Evolutionary conservation across 2,329 filamentous ascomycete species (phyloP).

Genomic region (Ophiocordyceps polyrhachis-furcata): DNA sequence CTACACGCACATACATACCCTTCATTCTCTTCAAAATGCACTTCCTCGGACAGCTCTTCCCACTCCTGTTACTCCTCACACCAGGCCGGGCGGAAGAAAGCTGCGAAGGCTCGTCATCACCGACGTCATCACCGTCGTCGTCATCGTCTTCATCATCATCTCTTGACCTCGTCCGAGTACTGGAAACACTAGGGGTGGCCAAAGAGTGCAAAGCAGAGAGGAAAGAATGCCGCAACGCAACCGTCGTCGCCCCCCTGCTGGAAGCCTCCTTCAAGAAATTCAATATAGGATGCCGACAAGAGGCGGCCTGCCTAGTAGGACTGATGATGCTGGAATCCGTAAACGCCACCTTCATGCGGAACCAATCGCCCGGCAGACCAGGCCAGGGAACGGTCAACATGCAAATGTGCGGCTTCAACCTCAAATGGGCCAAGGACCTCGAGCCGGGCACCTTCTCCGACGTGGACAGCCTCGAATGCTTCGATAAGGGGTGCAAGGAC

Average conservation of each 20-base stretch:
- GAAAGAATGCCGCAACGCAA: background rate
- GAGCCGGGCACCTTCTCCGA: background rate
- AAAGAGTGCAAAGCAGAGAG: background rate
- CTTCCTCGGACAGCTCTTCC: background rate
- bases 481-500: background rate
- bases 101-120: background rate
- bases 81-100: background rate
- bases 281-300: background rate
- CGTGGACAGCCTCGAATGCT: background rate
- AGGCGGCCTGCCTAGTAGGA: background rate
- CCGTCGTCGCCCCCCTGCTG: background rate
- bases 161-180: background rate
- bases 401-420: background rate
- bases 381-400: background rate
- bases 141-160: no score
- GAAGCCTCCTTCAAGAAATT: background rate
- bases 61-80: background rate
- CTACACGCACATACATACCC: no score
- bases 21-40: no score
- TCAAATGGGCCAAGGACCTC: background rate
- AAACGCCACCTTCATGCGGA: background rate
- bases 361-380: background rate
- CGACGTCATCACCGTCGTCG: no score
- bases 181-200: background rate
- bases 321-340: background rate